These are phyloP conservation scores for Fomitopsis betulina DNA, from an alignment of 1,284 basidiomycete species.

Conservation along the genomic window DNA sequence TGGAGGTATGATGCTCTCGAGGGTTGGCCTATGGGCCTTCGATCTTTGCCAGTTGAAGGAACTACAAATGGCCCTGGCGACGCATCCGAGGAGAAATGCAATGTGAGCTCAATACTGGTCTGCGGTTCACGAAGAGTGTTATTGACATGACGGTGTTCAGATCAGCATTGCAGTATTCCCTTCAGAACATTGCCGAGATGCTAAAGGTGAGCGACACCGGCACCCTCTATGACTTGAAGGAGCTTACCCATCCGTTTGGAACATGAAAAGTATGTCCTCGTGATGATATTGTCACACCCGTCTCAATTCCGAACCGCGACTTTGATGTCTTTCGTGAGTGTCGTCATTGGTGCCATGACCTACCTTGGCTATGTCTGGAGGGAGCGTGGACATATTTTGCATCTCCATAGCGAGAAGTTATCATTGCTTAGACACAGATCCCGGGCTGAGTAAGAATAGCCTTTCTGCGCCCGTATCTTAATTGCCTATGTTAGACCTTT, in stretches of 20 bases:
- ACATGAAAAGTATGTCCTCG: slow-evolving; percentile 20
- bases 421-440: slow-evolving; percentile 14
- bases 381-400: slow-evolving; percentile 25
- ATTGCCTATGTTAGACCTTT: too few species aligned
- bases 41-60: slow-evolving; percentile 47
- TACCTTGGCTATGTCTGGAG: slow-evolving; percentile 24
- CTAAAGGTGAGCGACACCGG: slow-evolving; percentile 15
- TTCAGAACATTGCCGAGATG: slow-evolving; percentile 27
- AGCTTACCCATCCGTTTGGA: background rate
- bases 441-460: background rate
- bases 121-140: background rate
- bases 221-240: background rate
- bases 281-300: slow-evolving; percentile 23
- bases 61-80: slow-evolving; percentile 36
- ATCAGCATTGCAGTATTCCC: slow-evolving; percentile 22
- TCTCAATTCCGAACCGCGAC: slow-evolving; percentile 28
- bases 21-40: slow-evolving; percentile 49
- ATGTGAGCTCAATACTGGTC: slow-evolving; percentile 18
- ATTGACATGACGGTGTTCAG: slow-evolving; percentile 2
- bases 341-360: slow-evolving; percentile 19
- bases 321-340: slow-evolving; percentile 23
- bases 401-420: slow-evolving; percentile 14
- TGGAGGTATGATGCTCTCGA: slow-evolving; percentile 40
- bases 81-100: slow-evolving; percentile 38
- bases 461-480: too few species aligned